phyloP scores from a whole-genome alignment of 352 stramenopile genomes.

The Phytophthora pinifolia region DNA sequence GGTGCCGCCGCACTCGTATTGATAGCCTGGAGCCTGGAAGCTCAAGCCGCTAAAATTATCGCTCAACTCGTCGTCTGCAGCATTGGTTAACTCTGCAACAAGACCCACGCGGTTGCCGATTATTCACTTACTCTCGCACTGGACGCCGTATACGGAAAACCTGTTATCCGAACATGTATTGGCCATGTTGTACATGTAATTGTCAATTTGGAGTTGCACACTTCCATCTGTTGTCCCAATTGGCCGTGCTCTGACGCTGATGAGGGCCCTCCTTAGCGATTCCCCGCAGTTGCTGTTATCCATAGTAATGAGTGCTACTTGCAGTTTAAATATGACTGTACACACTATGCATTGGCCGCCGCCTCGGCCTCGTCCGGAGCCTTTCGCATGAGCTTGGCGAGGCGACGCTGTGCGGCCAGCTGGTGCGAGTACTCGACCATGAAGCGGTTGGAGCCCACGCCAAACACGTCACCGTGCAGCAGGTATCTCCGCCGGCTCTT shows the following conservation, averaged over 20 bases:
- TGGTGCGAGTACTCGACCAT: slow-evolving; percentile 82
- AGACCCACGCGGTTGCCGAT: no score
- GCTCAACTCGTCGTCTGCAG: neutral
- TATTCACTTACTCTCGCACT: no score
- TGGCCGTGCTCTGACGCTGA: no score
- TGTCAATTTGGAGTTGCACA: no score
- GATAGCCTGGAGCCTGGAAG: slow-evolving; percentile 22
- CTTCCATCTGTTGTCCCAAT: no score
- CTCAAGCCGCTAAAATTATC: slow-evolving; percentile 27
- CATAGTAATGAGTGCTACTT: slow-evolving; percentile 16
- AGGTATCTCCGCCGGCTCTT: slow-evolving; percentile 64
- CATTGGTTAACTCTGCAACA: no score
- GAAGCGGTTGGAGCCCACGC: slow-evolving; percentile 82
- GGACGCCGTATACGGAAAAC: no score
- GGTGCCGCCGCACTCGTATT: slow-evolving; percentile 18
- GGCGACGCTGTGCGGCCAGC: slow-evolving; percentile 34
- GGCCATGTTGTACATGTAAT: no score
- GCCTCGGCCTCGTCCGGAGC: slow-evolving; percentile 18
- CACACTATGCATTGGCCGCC: slow-evolving; percentile 20
- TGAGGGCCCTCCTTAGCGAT: no score
- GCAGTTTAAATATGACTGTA: slow-evolving; percentile 32
- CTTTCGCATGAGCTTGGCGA: slow-evolving; percentile 28
- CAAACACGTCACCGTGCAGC: slow-evolving; percentile 80
- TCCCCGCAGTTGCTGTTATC: no score
- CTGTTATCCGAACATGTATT: no score